Evolutionary conservation across 2,329 filamentous ascomycete genomes (phyloP).

Genomic region (Ploettnerulaceae sp.): DNA sequence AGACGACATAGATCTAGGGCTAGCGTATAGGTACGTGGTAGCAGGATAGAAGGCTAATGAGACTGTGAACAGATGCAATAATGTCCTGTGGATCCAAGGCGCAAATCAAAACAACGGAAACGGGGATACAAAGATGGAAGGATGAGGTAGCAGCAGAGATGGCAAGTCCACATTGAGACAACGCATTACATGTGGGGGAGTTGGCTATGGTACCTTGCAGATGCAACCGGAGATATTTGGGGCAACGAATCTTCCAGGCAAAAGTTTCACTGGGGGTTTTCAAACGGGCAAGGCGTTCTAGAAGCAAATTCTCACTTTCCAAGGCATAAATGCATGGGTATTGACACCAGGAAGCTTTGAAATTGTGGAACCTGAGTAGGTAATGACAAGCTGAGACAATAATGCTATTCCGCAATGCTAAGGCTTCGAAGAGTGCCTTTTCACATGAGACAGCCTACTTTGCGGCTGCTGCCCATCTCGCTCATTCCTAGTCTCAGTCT

Average conservation of each 20-base stretch:
- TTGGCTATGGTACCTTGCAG: conserved; percentile 1
- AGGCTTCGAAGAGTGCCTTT: too few relatives aligned
- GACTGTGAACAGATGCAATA: conserved; percentile 72
- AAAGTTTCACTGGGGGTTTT: conserved; percentile 25
- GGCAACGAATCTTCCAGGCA: conserved; percentile 4
- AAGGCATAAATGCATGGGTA: conserved; percentile 22
- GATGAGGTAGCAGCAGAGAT: conserved; percentile 20
- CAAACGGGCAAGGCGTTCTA: conserved; percentile 28
- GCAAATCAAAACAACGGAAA: conserved; percentile 46
- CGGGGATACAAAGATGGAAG: conserved; percentile 56
- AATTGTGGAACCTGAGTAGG: conserved; percentile 1
- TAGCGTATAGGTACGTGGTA: not conserved
- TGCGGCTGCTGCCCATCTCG: conserved; percentile 63
- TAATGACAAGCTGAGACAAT: not conserved
- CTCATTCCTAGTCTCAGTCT: conserved; percentile 62
- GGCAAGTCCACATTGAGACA: not conserved
- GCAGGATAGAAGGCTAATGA: conserved; percentile 1
- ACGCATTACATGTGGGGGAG: not conserved
- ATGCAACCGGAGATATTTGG: conserved; percentile 6
- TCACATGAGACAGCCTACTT: conserved; percentile 67
- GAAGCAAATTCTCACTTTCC: conserved; percentile 19
- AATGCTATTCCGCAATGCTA: too few relatives aligned
- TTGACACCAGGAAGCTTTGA: conserved; percentile 17
- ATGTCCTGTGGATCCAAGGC: conserved; percentile 85
- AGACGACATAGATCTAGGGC: not conserved